Conservation (phyloP, 805 yeast genomes). For the Ogataea trehaloabstinens region DNA sequence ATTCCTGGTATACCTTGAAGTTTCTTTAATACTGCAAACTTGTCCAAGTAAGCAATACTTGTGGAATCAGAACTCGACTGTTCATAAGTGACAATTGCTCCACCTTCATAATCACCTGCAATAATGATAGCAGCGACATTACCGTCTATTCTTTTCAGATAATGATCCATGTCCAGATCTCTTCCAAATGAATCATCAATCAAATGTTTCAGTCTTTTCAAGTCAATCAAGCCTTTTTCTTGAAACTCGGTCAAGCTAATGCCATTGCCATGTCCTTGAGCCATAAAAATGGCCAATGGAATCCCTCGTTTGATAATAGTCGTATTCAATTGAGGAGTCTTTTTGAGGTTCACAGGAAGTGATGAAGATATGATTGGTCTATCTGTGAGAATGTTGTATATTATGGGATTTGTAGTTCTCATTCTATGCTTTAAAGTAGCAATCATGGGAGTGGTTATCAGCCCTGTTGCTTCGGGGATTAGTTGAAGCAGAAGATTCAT, state of each 20-base stretch:
- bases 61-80: slow-evolving; percentile 13
- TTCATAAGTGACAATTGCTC: slow-evolving; percentile 90
- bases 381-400: slow-evolving; percentile 88
- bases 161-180: slow-evolving; percentile 61
- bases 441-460: slow-evolving; percentile 80
- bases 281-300: slow-evolving; percentile 44
- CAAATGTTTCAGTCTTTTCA: slow-evolving; percentile 54
- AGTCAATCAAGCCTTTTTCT: slow-evolving; percentile 43
- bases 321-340: slow-evolving; percentile 66
- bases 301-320: slow-evolving; percentile 80
- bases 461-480: slow-evolving; percentile 62
- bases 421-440: slow-evolving; percentile 46
- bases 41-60: slow-evolving; percentile 78
- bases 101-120: slow-evolving; percentile 94
- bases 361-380: slow-evolving; percentile 89
- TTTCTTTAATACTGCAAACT: slow-evolving; percentile 82
- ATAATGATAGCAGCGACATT: slow-evolving; percentile 74
- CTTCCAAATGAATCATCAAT: slow-evolving; percentile 80
- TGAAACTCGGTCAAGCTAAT: slow-evolving; percentile 41
- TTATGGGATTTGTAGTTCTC: slow-evolving; percentile 69
- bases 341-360: slow-evolving; percentile 61
- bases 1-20: slow-evolving; percentile 91
- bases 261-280: slow-evolving; percentile 30
- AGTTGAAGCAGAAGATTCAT: slow-evolving; percentile 56
- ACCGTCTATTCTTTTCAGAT: slow-evolving; percentile 62